Evolutionary conservation across 768 basidiomycete genomes (phyloP), one percentile per base, ranked within the genome.

Genomic region (Psilocybe cubensis): DNA sequence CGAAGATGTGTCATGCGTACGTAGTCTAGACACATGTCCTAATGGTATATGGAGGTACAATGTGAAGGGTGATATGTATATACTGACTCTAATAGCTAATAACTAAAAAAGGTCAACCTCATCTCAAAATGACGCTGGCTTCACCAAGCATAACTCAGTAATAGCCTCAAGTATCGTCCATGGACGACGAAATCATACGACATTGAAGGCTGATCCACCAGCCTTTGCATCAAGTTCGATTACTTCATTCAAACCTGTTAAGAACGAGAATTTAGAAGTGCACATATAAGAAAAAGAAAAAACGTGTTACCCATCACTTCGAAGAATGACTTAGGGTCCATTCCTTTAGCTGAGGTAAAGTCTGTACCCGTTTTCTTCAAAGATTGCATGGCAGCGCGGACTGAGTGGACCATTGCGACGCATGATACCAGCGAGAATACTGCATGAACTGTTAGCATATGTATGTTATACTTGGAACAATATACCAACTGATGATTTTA

Each of bases 281-380:
- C 5, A 35, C 17, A 18, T 28, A 12, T 27, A 5, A 18, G 5
- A 38, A 23, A 41, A 25, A 52, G 38, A 20, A 1, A 29, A 25
- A 64, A 45, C 1, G 31, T 29, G 79, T 44, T 68, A 86, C 86
- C 87, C 87, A 90, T 87, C 51, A 89, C 85, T 66, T 87, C 82
- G 69, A 92, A 91, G 79, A 91, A 91, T 54, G 82, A 78, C 66
- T 85, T 87, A 7, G 89, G 89, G 63, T 88, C 87, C 89, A 91
- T 90, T 18, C 89, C 86, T 62, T 76, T 75, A 17, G 80, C 74
- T 24, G 76, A 72, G n/a, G 69, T 60, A 64, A 86, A 89, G 68
- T 91, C 89, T 11, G 88, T 91, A 12, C 89, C 90, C 4, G 88
- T 91, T 75, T 88, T 89, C 75, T 86, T 89, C 47, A 92, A 72